A percentile compares a stretch with the other conserved stretches of the same genome.
These are phyloP conservation scores for Cardiospermum halicacabum DNA, from an alignment of 345 rosid genomes.

Conservation along the genomic window DNA sequence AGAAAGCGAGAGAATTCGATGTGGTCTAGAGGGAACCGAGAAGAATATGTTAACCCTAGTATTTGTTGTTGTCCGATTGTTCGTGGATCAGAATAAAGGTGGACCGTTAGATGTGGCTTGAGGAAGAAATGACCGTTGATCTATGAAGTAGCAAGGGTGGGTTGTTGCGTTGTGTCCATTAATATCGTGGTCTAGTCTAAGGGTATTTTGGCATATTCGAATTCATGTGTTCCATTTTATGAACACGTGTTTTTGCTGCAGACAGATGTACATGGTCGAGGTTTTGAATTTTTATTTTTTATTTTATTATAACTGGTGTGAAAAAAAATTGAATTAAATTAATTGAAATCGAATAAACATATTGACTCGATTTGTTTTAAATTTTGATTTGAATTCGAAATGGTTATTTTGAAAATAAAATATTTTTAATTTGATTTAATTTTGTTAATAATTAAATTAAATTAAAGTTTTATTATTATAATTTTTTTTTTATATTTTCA, in stretches of 20 bases:
- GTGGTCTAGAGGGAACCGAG: background rate
- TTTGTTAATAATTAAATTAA: too few species aligned
- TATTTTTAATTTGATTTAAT: too few species aligned
- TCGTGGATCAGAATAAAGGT: background rate
- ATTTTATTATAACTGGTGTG: too few species aligned
- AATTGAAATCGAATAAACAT: too few species aligned
- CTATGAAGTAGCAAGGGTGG: background rate
- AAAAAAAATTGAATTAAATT: too few species aligned
- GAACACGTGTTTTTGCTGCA: background rate
- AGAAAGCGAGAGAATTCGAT: background rate
- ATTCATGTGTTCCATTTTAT: background rate
- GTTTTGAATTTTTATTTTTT: background rate
- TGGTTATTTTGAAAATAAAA: too few species aligned
- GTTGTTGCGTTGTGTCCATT: background rate
- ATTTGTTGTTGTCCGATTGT: background rate
- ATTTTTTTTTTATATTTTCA: too few species aligned
- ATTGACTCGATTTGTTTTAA: too few species aligned
- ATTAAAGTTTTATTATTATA: too few species aligned
- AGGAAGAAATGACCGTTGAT: constrained; percentile 23
- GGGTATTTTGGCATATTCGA: constrained; percentile 16
- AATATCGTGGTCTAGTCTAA: background rate
- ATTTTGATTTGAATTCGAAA: too few species aligned
- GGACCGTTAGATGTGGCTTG: constrained; percentile 25
- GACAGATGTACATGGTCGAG: too few species aligned
- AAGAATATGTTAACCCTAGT: constrained; percentile 1